Base-by-base conservation (phyloP, 306 rosid genomes). In the Corylus avellana region DNA sequence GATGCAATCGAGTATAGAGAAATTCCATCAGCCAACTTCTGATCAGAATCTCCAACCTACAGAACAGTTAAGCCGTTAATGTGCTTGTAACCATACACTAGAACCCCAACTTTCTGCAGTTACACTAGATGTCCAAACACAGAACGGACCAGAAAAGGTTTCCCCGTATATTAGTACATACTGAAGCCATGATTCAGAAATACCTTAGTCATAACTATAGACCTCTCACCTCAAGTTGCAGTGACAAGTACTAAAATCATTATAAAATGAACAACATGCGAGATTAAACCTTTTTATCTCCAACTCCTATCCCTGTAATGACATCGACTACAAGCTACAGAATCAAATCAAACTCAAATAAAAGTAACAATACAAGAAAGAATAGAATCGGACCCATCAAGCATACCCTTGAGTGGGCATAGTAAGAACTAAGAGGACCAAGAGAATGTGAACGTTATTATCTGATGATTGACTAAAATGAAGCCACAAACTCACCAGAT, bases 11-110 rank as follows among this genome's bases (percentile, higher is more conserved):
- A 87, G 71, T 1, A 88, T 16, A 96, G 78, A 3, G 97, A 88
- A 85, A 96, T 96, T 80, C 99, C 99, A 80, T 96, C 99, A 57
- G 99, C 94, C 86, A 96, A 81, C 85, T 96, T 96, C 93, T 91
- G 98, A 81, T 96, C 96, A 49, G 99, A 96, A 49, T 96, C 99
- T 82, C 99, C 99, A 82, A 96, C 99, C 99, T 96, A 78, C 57
- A 79, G 70, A 55, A 88, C 74, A 80, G 70, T 49, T 2, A 70
- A 86, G 37, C 80, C 44, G 37, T 57, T 58, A 61, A 74, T 83
- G 56, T 88, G 77, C 78, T 70, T 58, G 69, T 67, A 54, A 74
- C 54, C 57, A 72, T 66, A 53, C 8, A 50, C 47, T 57, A 50
- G 16, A 49, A 75, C 35, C 17, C 50, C 22, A 69, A 14, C 10